A percentile compares a stretch with the other conserved stretches of the same genome.
These are phyloP conservation scores for Emmonsia crescens DNA, from an alignment of 2,329 filamentous ascomycete genomes.

Conservation along the genomic window DNA sequence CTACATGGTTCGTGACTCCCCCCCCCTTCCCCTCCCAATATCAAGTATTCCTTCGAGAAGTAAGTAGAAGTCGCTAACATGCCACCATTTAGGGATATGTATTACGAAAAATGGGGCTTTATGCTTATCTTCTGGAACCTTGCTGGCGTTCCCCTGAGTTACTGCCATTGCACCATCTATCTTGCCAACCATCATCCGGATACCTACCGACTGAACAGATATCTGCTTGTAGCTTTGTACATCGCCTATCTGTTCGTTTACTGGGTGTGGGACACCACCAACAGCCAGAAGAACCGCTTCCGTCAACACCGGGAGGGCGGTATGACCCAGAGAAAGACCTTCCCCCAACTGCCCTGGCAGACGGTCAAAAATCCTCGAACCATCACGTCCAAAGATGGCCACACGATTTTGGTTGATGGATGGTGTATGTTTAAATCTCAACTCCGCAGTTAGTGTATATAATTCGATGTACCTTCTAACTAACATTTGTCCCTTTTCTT, in stretches of 20 bases:
- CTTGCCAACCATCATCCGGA: constrained; percentile 72
- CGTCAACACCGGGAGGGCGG: constrained; percentile 60
- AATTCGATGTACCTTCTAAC: constrained; percentile 8
- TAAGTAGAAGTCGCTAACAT: not conserved
- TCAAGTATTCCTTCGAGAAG: no score
- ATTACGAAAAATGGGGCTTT: constrained; percentile 93
- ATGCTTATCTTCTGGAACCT: constrained; percentile 98
- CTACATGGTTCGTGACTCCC: constrained; percentile 53
- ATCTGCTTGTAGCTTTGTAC: constrained; percentile 54
- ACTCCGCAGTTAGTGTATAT: not conserved
- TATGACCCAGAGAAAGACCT: constrained; percentile 58
- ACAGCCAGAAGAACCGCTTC: constrained; percentile 91
- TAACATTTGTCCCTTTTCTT: constrained; percentile 11
- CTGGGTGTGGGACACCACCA: constrained; percentile 86
- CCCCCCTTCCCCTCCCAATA: constrained; percentile 3
- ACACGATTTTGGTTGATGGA: constrained; percentile 69
- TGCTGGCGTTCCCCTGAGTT: constrained; percentile 78
- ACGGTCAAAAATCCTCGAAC: constrained; percentile 68
- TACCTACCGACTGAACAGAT: constrained; percentile 65
- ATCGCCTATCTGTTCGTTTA: constrained; percentile 69
- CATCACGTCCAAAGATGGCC: constrained; percentile 61
- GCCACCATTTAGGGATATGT: constrained; percentile 61
- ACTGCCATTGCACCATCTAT: constrained; percentile 89
- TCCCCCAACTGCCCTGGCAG: constrained; percentile 86
- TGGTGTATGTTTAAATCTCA: constrained; percentile 52